Base-by-base conservation (phyloP, 768 basidiomycete species). In the Russula sp. region DNA sequence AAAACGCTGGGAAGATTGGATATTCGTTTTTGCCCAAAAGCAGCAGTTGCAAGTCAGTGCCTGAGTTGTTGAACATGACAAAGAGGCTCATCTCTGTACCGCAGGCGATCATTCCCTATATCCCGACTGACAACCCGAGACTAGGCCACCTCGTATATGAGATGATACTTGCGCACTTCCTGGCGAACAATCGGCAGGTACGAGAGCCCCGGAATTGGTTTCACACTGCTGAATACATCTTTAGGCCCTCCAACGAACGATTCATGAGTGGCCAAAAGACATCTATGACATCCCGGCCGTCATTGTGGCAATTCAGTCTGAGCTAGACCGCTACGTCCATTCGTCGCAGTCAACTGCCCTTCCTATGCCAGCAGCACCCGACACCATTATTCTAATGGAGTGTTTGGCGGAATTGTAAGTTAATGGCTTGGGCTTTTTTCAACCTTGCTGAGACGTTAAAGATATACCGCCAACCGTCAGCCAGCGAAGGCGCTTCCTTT, bases 1-100 rank as follows among this genome's bases (percentile, higher is more conserved):
- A 11, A 87, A 85, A 69, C 80, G 83, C n/a, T 99, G 97, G 97
- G 95, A 98, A 71, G 84, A 89, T 68, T 97, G 91, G 91, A 90
- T 98, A 70, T 96, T 97, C 69, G 77, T 83, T 14, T 98, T 96
- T 71, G 89, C 89, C 1, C 85, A 93, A 72, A 83, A 87, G 68
- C 80, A 83, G 31, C 86, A 93, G 61, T 76, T 98, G 16, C 85
- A 89, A 74, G 94, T 91, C 63, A 27, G 82, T 73, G 22, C 2
- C 27, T 16, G 52, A 22, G 34, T 39, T 51, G 20, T 68, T 20
- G 35, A 59, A 34, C 18, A 37, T 39, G 54, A 64, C 34, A 7
- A 47, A 13, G 16, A 34, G 4, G 49, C 10, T 11, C 22, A 9
- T 10, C n/a, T 27, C 22, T 55, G 40, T 52, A 45, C 62, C 47